Evolutionary conservation across 306 rosid species (phyloP), one percentile per base, ranked within the genome.

Genomic region (Quercus engelmannii): DNA sequence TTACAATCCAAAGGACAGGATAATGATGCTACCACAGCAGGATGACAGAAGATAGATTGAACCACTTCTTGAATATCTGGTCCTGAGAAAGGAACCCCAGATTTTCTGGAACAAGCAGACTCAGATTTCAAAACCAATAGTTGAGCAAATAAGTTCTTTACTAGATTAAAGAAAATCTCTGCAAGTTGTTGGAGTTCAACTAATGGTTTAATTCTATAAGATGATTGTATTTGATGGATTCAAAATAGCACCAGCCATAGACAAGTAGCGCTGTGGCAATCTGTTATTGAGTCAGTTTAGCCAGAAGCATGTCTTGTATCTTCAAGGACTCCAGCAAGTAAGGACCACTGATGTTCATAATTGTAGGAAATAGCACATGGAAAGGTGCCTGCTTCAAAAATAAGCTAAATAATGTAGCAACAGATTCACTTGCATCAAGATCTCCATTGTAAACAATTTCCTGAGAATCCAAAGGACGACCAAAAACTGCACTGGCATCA

Each of bases 181-280:
- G 82, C 80, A 70, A 85, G 91, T 62, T 88, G 86, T 63, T 84
- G 80, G 13, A 85, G 76, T 65, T 87, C 81, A 49, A 82, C 78
- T 80, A 73, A 46, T 43, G 92, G 91, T 41, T 86, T 79, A 73
- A 71, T 69, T 80, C 78, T 63, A 35, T 80, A 84, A 80, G 85
- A 87, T 78, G 85, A 77, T 54, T 82, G 88, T 82, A 90, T 86
- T 82, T 79, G 89, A 79, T 81, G 82, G 78, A 83, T 80, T 97
- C 99, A 94, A 82, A 89, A 91, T 76, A 94, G 85, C 83, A 94
- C 85, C 69, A 91, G 90, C 59, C 80, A 87, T 61, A 94, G 78
- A 87, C 74, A 81, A 31, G 86, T 78, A 76, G 90, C 74, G 68
- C 77, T 85, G 56, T 71, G 80, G 80, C 61, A 57, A 84, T 85